Evolutionary conservation across 202 grass and related monocot genomes (phyloP).

Genomic region (Panicum hallii): DNA sequence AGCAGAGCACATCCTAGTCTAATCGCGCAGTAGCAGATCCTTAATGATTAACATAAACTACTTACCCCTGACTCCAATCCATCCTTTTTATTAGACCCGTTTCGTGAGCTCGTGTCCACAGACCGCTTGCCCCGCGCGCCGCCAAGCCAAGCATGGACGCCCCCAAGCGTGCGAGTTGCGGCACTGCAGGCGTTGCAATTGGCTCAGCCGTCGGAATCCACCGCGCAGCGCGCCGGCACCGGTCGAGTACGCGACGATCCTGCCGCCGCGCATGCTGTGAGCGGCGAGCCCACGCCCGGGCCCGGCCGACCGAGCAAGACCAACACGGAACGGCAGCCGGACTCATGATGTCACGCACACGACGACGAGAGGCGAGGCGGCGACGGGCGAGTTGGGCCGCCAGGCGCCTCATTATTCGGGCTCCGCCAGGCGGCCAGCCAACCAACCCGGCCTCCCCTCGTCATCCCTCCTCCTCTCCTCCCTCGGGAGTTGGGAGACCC

Average conservation of each 20-base stretch:
- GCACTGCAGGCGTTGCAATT: background rate
- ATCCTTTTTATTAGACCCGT: background rate
- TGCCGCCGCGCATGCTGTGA: too few species aligned
- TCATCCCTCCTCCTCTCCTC: background rate
- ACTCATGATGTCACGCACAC: constrained; percentile 3
- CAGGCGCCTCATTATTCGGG: background rate
- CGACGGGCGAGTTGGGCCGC: background rate
- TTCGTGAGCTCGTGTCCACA: background rate
- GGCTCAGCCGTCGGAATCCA: too few species aligned
- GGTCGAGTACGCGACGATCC: too few species aligned
- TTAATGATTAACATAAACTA: too few species aligned
- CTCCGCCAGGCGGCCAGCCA: background rate
- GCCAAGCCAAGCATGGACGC: background rate
- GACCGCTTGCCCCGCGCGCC: background rate
- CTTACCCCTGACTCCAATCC: background rate
- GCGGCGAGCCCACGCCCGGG: too few species aligned
- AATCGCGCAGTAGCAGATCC: too few species aligned
- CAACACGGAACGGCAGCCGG: constrained; percentile 21
- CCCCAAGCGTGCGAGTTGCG: background rate
- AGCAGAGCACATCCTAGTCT: too few species aligned
- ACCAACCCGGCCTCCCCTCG: background rate
- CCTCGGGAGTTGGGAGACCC: background rate
- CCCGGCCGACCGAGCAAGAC: background rate
- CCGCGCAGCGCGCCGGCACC: too few species aligned
- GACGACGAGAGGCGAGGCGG: background rate